Base-by-base conservation (phyloP, 139 green algal genomes). In the Diplosphaera chodatii region DNA sequence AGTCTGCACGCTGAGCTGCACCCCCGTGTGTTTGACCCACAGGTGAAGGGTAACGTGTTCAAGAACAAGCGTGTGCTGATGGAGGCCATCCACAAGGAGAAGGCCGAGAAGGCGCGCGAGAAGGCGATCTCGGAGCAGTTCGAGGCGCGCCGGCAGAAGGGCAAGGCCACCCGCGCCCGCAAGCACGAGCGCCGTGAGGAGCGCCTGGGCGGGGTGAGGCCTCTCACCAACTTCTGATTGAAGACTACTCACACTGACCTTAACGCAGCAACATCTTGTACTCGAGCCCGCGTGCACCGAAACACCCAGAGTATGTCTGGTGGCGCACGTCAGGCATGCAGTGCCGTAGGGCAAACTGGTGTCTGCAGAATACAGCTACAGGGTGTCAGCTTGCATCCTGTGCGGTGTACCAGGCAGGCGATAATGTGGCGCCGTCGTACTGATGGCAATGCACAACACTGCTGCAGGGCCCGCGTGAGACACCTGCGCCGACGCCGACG, bases 61-160 rank as follows among this genome's bases (percentile, higher is more conserved):
- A 99, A 99, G 93, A 99, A 99, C 91, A 99, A 99, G 91, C 91
- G 96, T 67, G 96, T 99, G 82, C 87, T 99, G 63, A 98, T 99
- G 85, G 96, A 99, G 88, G 90, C 91, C 64, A 97, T 99, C 74
- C 96, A 99, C 91, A 95, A 95, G 84, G 84, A 94, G 82, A 99
- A 99, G 91, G 93, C 93, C 23, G 96, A 99, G 90, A 98, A 98
- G 88, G 69, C 84, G 32, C 93, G 96, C 72, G 96, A 99, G 89
- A 99, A 98, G 91, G 90, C 87, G 66, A 96, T 99, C 71, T 89
- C 93, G n/a, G 96, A 99, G 78, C 93, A 99, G 92, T 92, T 98
- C 64, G 96, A 99, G 89, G 94, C 96, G 1, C 88, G 94, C 69
- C 88, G 96, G 66, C 77, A 88, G 82, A 98, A 98, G 92, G 96